phyloP scores from a whole-genome alignment of 768 basidiomycete species.

The Suillus brevipes region DNA sequence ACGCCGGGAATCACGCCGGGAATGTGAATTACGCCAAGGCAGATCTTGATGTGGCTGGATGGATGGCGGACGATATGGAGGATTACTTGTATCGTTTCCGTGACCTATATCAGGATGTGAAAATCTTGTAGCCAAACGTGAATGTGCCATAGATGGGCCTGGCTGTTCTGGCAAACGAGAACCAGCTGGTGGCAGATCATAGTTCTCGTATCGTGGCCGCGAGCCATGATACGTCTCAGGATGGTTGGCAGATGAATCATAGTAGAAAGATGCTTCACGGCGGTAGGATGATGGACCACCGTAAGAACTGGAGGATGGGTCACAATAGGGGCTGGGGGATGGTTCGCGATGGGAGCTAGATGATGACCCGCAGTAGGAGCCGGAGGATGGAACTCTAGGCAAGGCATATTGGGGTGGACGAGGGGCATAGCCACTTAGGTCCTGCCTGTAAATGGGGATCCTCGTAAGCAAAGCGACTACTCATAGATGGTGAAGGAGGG shows the following conservation, averaged over 20 bases:
- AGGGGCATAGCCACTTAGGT: not conserved
- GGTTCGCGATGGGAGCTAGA: too few species aligned
- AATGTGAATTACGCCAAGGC: not conserved
- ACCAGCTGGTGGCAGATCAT: not conserved
- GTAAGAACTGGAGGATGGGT: not conserved
- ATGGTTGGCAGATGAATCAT: not conserved
- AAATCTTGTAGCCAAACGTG: not conserved
- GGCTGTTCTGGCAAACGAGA: not conserved
- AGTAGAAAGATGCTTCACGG: not conserved
- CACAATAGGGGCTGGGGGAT: too few species aligned
- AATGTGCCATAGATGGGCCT: not conserved
- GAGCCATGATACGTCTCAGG: not conserved
- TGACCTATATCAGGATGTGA: not conserved
- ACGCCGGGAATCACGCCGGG: not conserved
- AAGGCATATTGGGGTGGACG: not conserved
- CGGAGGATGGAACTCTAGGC: not conserved
- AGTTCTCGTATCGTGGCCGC: not conserved
- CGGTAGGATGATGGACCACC: not conserved
- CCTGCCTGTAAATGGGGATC: not conserved
- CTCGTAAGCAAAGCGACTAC: not conserved
- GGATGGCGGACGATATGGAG: not conserved
- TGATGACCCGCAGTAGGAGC: not conserved
- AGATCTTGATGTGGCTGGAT: not conserved
- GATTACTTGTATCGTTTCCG: not conserved
- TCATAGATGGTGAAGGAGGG: not conserved